Conservation (phyloP, 192 early-diverging fungal species). For the Gorgonomyces haynaldii region DNA sequence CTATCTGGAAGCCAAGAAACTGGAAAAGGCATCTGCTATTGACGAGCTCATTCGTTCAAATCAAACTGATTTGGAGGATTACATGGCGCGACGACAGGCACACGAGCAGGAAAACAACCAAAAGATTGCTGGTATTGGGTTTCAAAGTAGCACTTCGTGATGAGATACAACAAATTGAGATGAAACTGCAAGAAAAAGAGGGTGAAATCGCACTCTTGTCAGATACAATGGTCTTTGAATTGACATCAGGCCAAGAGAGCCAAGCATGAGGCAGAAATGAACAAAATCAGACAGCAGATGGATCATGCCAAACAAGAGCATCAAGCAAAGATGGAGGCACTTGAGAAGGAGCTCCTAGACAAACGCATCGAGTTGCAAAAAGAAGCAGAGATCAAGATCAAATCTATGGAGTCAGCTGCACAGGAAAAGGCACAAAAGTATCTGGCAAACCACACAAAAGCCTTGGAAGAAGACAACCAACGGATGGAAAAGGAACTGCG, state of each 20-base stretch:
- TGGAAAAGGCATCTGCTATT: slow-evolving; percentile 33
- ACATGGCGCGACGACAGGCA: slow-evolving; percentile 9
- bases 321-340: slow-evolving; percentile 13
- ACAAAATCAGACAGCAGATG: slow-evolving; percentile 27
- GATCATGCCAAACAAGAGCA: slow-evolving; percentile 28
- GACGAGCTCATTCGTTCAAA: slow-evolving; percentile 23
- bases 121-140: slow-evolving; percentile 24
- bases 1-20: slow-evolving; percentile 35
- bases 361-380: slow-evolving; percentile 37
- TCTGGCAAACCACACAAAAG: slow-evolving; percentile 25
- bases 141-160: slow-evolving; percentile 12
- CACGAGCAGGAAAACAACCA: slow-evolving; percentile 21
- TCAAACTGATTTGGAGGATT: slow-evolving; percentile 25
- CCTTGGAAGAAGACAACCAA: slow-evolving; percentile 31
- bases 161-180: slow-evolving; percentile 19
- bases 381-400: slow-evolving; percentile 37
- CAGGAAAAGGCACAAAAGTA: slow-evolving; percentile 41
- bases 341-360: slow-evolving; percentile 34
- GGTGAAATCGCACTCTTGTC: slow-evolving; percentile 29
- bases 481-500: slow-evolving; percentile 25
- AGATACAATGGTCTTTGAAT: slow-evolving; percentile 22
- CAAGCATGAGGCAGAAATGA: slow-evolving; percentile 25
- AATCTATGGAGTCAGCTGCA: slow-evolving; percentile 38
- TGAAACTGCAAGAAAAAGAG: slow-evolving; percentile 31
- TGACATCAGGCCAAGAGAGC: slow-evolving; percentile 22